These are phyloP conservation scores for Citrus inodora DNA, from an alignment of 345 rosid species.

Conservation along the genomic window DNA sequence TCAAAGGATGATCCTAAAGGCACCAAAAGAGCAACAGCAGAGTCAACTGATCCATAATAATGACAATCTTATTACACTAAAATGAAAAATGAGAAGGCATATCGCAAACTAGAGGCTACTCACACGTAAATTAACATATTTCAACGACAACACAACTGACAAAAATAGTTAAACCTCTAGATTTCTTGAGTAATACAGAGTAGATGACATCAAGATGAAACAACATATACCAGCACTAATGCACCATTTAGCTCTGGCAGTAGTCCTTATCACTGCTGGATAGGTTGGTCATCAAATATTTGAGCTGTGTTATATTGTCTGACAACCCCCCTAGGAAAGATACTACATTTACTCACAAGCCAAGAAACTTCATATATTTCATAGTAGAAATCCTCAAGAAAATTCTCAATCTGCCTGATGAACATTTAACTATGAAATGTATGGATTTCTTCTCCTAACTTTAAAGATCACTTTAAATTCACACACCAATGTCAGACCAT, in stretches of 20 bases:
- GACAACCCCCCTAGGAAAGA: neutral
- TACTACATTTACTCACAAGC: neutral
- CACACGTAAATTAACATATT: neutral
- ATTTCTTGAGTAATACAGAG: neutral
- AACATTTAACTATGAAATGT: neutral
- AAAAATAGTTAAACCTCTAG: neutral
- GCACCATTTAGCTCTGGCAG: neutral
- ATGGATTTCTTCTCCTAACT: neutral
- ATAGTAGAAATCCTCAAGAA: neutral
- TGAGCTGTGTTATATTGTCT: neutral
- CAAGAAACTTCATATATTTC: neutral
- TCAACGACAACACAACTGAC: neutral
- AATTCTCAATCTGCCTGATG: neutral
- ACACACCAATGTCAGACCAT: neutral
- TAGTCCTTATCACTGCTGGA: neutral
- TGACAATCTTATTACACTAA: neutral
- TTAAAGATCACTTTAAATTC: neutral
- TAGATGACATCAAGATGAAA: neutral
- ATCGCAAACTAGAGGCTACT: neutral
- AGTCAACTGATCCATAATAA: neutral
- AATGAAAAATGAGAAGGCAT: neutral
- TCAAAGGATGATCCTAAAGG: constrained; percentile 7
- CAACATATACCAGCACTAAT: neutral
- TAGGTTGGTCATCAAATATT: neutral
- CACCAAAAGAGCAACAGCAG: neutral